Conservation (phyloP, 441 rosid species). For the Adansonia gregorii region DNA sequence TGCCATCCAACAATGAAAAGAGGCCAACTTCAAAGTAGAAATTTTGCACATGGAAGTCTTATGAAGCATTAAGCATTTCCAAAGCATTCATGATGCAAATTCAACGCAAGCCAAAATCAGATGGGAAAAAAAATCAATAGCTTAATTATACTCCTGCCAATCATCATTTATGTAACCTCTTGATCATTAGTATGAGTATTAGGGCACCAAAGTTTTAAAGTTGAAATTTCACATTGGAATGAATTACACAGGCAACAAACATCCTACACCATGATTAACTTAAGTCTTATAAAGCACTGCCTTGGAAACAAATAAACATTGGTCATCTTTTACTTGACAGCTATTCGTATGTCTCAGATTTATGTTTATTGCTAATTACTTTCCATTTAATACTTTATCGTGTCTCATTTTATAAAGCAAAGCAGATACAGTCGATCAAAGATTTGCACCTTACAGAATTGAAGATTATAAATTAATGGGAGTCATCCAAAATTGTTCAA, state of each 20-base stretch:
- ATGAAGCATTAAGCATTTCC: neutral
- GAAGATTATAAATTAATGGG: neutral
- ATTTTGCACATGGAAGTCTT: neutral
- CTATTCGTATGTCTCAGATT: neutral
- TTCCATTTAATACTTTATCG: neutral
- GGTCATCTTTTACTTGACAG: neutral
- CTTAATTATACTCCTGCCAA: constrained; percentile 1
- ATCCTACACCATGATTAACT: neutral
- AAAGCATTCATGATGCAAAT: neutral
- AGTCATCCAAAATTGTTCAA: neutral
- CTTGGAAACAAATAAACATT: neutral
- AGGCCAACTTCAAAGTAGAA: constrained; percentile 6
- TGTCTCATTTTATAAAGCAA: neutral
- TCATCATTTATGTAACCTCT: neutral
- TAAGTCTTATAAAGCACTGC: neutral
- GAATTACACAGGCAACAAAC: neutral
- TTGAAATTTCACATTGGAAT: neutral
- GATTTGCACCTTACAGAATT: neutral
- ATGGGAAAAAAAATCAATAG: neutral
- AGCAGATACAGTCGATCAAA: neutral
- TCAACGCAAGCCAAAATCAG: neutral
- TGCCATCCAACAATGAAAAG: constrained; percentile 38
- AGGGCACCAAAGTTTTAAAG: constrained; percentile 35
- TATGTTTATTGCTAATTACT: neutral
- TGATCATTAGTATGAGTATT: neutral